Evolutionary conservation across 805 yeast species (phyloP).

Genomic region (Kodamaea neixiangensis): DNA sequence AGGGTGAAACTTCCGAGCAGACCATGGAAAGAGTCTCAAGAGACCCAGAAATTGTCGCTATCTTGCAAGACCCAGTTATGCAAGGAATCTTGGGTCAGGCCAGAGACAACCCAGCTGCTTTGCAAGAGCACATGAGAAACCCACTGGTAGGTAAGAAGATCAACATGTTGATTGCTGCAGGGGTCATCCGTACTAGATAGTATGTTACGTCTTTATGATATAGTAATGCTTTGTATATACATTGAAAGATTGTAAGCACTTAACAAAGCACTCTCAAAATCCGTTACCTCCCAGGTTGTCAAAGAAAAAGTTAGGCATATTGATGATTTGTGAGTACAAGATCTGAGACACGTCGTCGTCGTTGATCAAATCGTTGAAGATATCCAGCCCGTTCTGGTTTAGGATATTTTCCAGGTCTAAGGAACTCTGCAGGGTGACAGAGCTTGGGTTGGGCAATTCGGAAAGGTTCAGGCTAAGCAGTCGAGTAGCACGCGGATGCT

Average conservation of each 20-base stretch:
- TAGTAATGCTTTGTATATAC: conserved; percentile 5
- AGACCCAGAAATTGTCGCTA: conserved; percentile 92
- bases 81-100: conserved; percentile 94
- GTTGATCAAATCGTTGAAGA: conserved; percentile 17
- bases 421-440: conserved; percentile 4
- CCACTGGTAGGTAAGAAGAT: conserved; percentile 90
- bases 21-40: conserved; percentile 85
- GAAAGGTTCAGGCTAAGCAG: neutral
- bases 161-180: conserved; percentile 89
- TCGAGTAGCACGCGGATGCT: neutral
- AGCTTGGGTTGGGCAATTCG: neutral
- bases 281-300: conserved; percentile 18
- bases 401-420: neutral
- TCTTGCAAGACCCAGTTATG: conserved; percentile 94
- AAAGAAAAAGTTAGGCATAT: conserved; percentile 40
- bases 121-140: conserved; percentile 96
- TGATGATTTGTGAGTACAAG: conserved; percentile 27
- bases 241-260: neutral
- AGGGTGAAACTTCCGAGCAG: conserved; percentile 92
- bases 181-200: conserved; percentile 87
- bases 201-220: conserved; percentile 8
- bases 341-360: conserved; percentile 25
- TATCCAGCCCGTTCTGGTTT: conserved; percentile 1
- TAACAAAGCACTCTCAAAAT: neutral
- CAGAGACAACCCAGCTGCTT: conserved; percentile 91